These are phyloP conservation scores for Colletotrichum tropicicola DNA, from an alignment of 2,329 filamentous ascomycete genomes.

Conservation along the genomic window DNA sequence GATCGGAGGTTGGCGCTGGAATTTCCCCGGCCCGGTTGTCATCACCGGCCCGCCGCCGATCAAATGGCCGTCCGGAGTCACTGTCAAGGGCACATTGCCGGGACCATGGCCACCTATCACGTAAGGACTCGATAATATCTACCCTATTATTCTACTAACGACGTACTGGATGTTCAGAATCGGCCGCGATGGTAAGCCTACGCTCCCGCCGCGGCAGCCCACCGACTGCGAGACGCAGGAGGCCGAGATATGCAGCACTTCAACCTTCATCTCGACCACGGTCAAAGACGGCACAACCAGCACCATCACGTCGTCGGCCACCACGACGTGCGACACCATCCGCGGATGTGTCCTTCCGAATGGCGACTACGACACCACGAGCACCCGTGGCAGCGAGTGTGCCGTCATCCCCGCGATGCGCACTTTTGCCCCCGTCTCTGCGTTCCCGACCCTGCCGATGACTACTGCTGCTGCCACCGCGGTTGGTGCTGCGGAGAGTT, in stretches of 20 bases:
- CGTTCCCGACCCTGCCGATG: background rate
- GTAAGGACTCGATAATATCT: background rate
- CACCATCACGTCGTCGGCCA: background rate
- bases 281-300: background rate
- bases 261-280: background rate
- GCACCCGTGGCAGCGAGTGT: background rate
- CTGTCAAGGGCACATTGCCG: background rate
- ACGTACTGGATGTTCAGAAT: background rate
- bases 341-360: background rate
- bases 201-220: background rate
- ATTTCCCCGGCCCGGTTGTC: background rate
- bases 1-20: constrained; percentile 2
- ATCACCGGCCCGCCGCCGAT: background rate
- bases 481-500: background rate
- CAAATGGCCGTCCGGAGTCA: background rate
- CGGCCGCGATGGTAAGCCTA: background rate
- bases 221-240: background rate
- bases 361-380: background rate
- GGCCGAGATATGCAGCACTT: constrained; percentile 1
- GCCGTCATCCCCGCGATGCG: background rate
- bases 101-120: background rate
- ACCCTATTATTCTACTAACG: background rate
- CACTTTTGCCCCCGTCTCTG: background rate
- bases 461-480: background rate
- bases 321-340: constrained; percentile 1